A percentile compares a stretch with the other conserved stretches of the same genome.
phyloP scores from a whole-genome alignment of 306 rosid genomes.

The Styphnolobium japonicum region DNA sequence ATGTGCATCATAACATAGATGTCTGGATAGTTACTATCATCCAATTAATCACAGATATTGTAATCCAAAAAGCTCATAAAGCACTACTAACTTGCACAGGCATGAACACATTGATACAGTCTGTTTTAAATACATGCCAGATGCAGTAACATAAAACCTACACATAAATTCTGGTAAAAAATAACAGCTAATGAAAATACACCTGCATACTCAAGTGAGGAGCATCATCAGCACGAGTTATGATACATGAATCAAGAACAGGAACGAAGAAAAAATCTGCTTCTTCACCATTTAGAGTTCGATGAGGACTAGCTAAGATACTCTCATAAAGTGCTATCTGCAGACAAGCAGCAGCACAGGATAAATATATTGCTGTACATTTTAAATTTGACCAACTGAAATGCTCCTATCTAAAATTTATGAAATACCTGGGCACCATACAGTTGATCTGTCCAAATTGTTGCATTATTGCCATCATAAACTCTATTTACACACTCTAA shows the following conservation, averaged over 20 bases:
- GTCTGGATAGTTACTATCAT: neutral
- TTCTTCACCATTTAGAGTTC: slow-evolving; percentile 90
- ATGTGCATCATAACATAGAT: slow-evolving; percentile 7
- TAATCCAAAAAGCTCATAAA: neutral
- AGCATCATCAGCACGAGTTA: slow-evolving; percentile 92
- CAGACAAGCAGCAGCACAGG: slow-evolving; percentile 18
- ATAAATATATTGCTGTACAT: slow-evolving; percentile 22
- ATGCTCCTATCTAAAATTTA: slow-evolving; percentile 14
- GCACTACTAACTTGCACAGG: neutral
- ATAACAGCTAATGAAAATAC: slow-evolving; percentile 16
- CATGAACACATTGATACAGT: slow-evolving; percentile 7
- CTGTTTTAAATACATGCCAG: slow-evolving; percentile 3
- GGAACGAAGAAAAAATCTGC: slow-evolving; percentile 98
- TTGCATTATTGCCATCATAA: slow-evolving; percentile 63
- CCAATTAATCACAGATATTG: slow-evolving; percentile 2
- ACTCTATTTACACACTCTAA: slow-evolving; percentile 87
- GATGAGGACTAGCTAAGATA: slow-evolving; percentile 83
- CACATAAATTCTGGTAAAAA: slow-evolving; percentile 5
- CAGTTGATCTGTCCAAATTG: slow-evolving; percentile 76
- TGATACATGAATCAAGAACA: slow-evolving; percentile 93
- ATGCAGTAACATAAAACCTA: neutral
- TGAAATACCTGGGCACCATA: slow-evolving; percentile 88
- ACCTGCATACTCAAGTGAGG: slow-evolving; percentile 88
- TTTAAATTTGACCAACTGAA: slow-evolving; percentile 9
- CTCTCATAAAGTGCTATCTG: slow-evolving; percentile 92